Percentiles rank a stretch among this genome's conserved stretches.
phyloP scores from a whole-genome alignment of 73 alveolate species.

The Paramecium sonneborni region DNA sequence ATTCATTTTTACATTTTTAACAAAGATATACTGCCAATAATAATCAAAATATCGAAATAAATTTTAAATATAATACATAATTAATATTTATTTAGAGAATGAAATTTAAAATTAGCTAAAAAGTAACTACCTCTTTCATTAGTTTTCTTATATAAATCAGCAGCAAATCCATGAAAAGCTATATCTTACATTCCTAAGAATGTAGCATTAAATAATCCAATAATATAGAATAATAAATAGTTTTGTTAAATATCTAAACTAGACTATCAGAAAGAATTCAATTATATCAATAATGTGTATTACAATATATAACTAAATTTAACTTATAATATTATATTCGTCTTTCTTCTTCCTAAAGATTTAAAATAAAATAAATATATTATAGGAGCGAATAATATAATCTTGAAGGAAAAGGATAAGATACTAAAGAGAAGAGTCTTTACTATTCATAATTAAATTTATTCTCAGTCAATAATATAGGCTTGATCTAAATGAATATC shows the following conservation, averaged over 20 bases:
- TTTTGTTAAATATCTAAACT: neutral
- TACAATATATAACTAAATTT: neutral
- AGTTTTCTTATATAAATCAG: neutral
- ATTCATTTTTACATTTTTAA: neutral
- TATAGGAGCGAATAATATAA: neutral
- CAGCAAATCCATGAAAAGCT: constrained; percentile 8
- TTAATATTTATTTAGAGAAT: neutral
- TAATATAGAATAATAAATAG: neutral
- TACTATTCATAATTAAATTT: neutral
- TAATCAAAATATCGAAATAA: neutral
- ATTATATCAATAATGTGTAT: neutral
- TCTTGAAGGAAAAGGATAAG: constrained; percentile 24
- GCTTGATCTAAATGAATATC: neutral
- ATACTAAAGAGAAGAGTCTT: neutral
- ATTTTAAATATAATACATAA: neutral
- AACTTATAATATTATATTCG: neutral
- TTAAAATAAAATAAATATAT: neutral
- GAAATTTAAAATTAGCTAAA: neutral
- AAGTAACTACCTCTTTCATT: neutral
- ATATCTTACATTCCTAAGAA: constrained; percentile 11
- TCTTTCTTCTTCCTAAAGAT: neutral
- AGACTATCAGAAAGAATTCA: neutral
- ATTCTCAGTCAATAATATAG: neutral
- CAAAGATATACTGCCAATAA: neutral
- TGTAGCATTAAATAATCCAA: neutral